Evolutionary conservation across 2,329 filamentous ascomycete genomes (phyloP).

Genomic region (Cytospora chrysosperma): DNA sequence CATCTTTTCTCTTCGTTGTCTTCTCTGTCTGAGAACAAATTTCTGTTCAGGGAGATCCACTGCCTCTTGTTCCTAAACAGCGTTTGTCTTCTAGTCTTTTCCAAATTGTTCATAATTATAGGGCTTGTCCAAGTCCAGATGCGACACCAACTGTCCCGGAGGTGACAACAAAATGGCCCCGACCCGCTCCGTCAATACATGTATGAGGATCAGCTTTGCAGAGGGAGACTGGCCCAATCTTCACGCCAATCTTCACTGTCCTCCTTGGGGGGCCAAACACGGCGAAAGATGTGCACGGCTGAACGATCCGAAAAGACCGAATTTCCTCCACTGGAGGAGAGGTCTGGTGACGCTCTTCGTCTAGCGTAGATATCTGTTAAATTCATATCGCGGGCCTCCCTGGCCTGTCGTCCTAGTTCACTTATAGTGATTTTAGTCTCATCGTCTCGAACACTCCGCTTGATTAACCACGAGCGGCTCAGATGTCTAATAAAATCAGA

Average conservation of each 20-base stretch:
- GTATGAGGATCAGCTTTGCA: not conserved
- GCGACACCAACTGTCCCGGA: not conserved
- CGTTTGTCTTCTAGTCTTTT: no score
- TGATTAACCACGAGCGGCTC: constrained; percentile 15
- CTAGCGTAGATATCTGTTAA: not conserved
- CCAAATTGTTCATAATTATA: no score
- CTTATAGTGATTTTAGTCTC: not conserved
- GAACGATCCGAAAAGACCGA: not conserved
- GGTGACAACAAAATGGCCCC: no score
- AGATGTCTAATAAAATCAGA: not conserved
- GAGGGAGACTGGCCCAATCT: constrained; percentile 10
- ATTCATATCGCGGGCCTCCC: not conserved
- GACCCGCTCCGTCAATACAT: not conserved
- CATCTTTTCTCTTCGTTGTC: no score
- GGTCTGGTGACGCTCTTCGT: no score
- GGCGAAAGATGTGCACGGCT: not conserved
- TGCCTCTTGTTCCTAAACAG: no score
- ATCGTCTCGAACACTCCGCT: constrained; percentile 1
- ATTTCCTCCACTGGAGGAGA: no score
- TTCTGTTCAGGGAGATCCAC: no score
- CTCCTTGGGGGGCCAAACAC: constrained; percentile 7
- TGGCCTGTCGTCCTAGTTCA: constrained; percentile 4
- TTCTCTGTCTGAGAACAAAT: no score
- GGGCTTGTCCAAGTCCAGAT: no score
- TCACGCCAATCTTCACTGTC: constrained; percentile 12